phyloP scores from a whole-genome alignment of 768 basidiomycete species.

The Mycena crocata region DNA sequence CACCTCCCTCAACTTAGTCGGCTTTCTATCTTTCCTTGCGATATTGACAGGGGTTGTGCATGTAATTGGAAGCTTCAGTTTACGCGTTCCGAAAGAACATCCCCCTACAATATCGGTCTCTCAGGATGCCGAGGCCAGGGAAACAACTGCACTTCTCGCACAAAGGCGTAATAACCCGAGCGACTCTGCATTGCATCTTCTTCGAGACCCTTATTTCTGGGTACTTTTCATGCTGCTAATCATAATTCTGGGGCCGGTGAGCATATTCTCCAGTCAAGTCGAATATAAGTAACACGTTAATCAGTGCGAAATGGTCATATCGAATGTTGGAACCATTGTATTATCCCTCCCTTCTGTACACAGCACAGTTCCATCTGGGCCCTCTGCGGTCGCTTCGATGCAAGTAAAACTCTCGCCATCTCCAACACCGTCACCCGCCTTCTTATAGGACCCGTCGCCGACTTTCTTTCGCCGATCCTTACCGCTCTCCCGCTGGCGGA shows the following conservation, averaged over 20 bases:
- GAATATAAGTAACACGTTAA: background rate
- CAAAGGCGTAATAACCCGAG: slow-evolving; percentile 10
- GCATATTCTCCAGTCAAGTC: slow-evolving; percentile 41
- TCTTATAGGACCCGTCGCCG: slow-evolving; percentile 75
- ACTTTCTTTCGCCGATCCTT: slow-evolving; percentile 69
- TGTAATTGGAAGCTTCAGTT: slow-evolving; percentile 61
- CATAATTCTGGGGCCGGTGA: slow-evolving; percentile 75
- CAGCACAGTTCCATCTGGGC: background rate
- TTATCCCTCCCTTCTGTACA: slow-evolving; percentile 64
- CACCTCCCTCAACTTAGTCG: slow-evolving; percentile 56
- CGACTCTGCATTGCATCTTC: slow-evolving; percentile 53
- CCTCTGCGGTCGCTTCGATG: slow-evolving; percentile 23
- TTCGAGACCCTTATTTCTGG: slow-evolving; percentile 74
- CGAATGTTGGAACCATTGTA: slow-evolving; percentile 84
- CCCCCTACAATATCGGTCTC: background rate
- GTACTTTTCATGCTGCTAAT: slow-evolving; percentile 62
- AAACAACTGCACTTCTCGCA: slow-evolving; percentile 48
- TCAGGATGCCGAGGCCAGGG: slow-evolving; percentile 36
- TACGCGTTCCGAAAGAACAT: slow-evolving; percentile 35
- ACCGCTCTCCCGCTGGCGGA: slow-evolving; percentile 46
- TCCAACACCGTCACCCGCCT: slow-evolving; percentile 81
- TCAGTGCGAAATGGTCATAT: slow-evolving; percentile 85
- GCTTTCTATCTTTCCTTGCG: slow-evolving; percentile 70
- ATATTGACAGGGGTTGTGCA: slow-evolving; percentile 64
- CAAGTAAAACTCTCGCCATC: slow-evolving; percentile 79